Conservation (phyloP, 2,329 filamentous ascomycete genomes). For the Sodiomyces alkalinus region DNA sequence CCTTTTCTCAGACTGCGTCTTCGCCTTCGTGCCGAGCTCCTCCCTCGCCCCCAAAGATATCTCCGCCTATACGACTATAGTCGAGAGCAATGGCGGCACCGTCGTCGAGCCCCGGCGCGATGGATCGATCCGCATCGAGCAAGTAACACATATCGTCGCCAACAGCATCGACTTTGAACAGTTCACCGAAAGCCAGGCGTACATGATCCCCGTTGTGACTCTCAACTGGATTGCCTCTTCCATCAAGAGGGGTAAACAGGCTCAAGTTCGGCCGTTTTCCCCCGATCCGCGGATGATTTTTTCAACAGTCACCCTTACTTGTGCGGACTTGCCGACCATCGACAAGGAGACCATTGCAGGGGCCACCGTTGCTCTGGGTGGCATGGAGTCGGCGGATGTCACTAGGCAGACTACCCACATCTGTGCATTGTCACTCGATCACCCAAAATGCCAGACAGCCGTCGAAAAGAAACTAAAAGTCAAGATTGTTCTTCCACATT, state of each 20-base stretch:
- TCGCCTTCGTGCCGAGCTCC: conserved; percentile 30
- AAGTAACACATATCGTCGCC: conserved; percentile 43
- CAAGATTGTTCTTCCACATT: conserved; percentile 86
- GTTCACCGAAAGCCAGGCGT: conserved; percentile 57
- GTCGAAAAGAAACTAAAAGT: conserved; percentile 49
- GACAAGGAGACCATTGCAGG: conserved; percentile 90
- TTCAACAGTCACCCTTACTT: conserved; percentile 67
- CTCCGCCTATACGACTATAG: conserved; percentile 25
- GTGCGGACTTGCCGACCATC: conserved; percentile 66
- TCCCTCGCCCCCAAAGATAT: conserved; percentile 23
- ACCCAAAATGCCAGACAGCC: conserved; percentile 53
- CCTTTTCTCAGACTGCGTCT: conserved; percentile 25
- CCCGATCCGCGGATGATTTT: conserved; percentile 88
- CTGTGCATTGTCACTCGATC: conserved; percentile 63
- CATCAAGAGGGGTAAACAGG: conserved; percentile 51
- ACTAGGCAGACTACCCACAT: conserved; percentile 74
- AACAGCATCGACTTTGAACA: conserved; percentile 84
- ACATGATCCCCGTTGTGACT: conserved; percentile 73
- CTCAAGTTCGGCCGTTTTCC: conserved; percentile 70
- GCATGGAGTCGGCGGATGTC: conserved; percentile 58
- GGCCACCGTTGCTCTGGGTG: conserved; percentile 78
- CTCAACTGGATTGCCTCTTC: conserved; percentile 66
- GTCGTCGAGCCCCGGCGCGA: conserved; percentile 31
- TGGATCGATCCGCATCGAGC: conserved; percentile 29
- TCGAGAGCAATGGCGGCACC: conserved; percentile 33